Evolutionary conservation across 2,329 filamentous ascomycete genomes (phyloP), one percentile per base, ranked within the genome.

Genomic region (Ophiocordyceps unilateralis): DNA sequence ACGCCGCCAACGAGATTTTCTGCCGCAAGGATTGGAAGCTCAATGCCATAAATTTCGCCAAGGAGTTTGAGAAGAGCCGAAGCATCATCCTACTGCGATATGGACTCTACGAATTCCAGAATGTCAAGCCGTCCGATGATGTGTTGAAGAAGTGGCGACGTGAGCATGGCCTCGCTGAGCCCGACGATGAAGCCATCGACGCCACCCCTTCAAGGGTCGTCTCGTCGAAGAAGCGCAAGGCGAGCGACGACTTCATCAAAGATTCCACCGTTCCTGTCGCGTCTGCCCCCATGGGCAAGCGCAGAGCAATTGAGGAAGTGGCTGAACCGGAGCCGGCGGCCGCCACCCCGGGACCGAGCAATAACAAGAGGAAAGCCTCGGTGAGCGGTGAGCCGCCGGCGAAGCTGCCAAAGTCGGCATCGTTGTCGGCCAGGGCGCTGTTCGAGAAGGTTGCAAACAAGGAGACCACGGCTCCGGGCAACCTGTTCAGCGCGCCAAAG

Each of bases 61-160:
- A 76, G 54, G 74, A 77, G 54, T 78, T 74, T 47, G 74, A 78
- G 54, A 78, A 78, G 62, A 77, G 72, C 52, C 65, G 74, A 41
- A 74, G 72, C 49, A 59, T 78, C 38, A 76, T 78, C 45, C 68
- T 78, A 58, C 53, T 78, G 44, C 70, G 73, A 40, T 78, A 78
- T 47, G 74, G 73, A 2, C 65, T 77, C 2, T 78, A 77, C 51
- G 70, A 76, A 51, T 78, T 77, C 59, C 74, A 76, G 59, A 76
- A 71, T 17, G 67, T 76, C 37, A 74, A 74, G 51, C 71, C 72
- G 1, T 74, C 72, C 0, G 69, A 68, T 46, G 70, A 74, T 34
- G 63, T 75, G 9, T 61, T 76, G 43, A 72, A 68, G 55, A 70
- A 70, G 50, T 78, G 74, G 74, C 69, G 72, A 52, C 58, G 68